These are phyloP conservation scores for Phytophthora hibernalis DNA, from an alignment of 352 stramenopile genomes.

Conservation along the genomic window DNA sequence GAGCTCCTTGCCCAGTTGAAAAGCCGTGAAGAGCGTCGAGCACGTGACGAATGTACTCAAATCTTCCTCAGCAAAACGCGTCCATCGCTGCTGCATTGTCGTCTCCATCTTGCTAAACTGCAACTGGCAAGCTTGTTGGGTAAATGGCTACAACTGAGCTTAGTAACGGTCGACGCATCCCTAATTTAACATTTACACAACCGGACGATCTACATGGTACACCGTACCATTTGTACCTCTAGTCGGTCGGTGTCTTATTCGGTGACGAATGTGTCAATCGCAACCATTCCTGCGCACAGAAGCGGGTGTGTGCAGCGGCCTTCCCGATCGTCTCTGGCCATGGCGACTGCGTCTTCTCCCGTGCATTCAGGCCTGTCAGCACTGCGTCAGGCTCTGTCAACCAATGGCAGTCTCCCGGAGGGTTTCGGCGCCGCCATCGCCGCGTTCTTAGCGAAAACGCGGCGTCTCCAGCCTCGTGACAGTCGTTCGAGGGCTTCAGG, in stretches of 20 bases:
- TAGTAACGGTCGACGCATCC: constrained; percentile 20
- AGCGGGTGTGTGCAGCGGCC: neutral
- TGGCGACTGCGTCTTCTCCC: constrained; percentile 21
- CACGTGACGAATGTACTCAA: constrained; percentile 39
- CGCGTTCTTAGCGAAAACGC: constrained; percentile 43
- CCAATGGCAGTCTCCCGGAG: constrained; percentile 1
- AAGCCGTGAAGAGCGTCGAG: constrained; percentile 36
- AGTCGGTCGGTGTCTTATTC: neutral
- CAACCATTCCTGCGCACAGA: constrained; percentile 22
- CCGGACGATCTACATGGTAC: neutral
- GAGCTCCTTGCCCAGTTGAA: constrained; percentile 46
- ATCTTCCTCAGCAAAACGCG: constrained; percentile 61
- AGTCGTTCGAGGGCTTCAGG: constrained; percentile 37
- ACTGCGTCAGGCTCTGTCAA: constrained; percentile 19
- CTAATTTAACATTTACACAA: constrained; percentile 10
- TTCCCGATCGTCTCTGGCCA: constrained; percentile 12
- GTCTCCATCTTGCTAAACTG: constrained; percentile 40
- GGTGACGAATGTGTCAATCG: constrained; percentile 4
- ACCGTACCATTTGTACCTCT: neutral
- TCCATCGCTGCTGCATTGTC: constrained; percentile 42
- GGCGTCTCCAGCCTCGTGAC: constrained; percentile 39
- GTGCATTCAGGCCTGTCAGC: constrained; percentile 10
- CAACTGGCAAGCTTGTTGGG: constrained; percentile 4
- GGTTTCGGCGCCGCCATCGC: constrained; percentile 9
- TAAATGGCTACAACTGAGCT: constrained; percentile 32